Conservation (phyloP, 2,329 filamentous ascomycete genomes). For the Aureobasidium vineae region DNA sequence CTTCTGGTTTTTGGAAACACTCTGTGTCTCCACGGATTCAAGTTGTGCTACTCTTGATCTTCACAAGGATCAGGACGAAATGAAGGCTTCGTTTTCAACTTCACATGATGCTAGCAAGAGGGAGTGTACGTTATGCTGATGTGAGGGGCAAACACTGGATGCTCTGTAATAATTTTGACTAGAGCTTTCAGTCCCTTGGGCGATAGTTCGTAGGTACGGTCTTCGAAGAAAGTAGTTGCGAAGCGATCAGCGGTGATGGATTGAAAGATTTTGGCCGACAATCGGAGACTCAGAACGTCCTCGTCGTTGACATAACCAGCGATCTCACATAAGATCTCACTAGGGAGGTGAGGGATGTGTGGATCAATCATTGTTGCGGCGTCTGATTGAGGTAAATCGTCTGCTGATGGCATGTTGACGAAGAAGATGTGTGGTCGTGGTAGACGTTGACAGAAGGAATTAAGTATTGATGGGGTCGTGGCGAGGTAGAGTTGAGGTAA, state of each 20-base stretch:
- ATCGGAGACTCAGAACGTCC: neutral
- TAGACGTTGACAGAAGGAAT: neutral
- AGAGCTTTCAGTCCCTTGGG: neutral
- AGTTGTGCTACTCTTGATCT: neutral
- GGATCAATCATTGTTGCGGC: neutral
- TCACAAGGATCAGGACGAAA: neutral
- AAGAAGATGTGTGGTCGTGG: neutral
- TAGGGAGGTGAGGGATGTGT: neutral
- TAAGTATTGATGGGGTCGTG: neutral
- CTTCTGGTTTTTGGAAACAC: neutral
- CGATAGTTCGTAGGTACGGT: constrained; percentile 1
- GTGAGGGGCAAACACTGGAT: neutral
- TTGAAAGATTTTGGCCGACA: neutral
- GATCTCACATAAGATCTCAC: neutral
- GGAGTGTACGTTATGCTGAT: neutral
- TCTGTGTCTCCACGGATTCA: neutral
- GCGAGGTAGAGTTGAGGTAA: neutral
- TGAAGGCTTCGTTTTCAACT: neutral
- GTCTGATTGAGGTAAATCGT: neutral
- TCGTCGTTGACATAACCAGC: neutral
- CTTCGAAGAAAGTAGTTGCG: neutral
- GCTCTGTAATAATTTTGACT: neutral
- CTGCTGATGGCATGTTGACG: neutral
- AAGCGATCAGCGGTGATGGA: neutral
- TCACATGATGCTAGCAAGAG: neutral